phyloP scores from a whole-genome alignment of 768 basidiomycete species.

The Tulasnella sp. region DNA sequence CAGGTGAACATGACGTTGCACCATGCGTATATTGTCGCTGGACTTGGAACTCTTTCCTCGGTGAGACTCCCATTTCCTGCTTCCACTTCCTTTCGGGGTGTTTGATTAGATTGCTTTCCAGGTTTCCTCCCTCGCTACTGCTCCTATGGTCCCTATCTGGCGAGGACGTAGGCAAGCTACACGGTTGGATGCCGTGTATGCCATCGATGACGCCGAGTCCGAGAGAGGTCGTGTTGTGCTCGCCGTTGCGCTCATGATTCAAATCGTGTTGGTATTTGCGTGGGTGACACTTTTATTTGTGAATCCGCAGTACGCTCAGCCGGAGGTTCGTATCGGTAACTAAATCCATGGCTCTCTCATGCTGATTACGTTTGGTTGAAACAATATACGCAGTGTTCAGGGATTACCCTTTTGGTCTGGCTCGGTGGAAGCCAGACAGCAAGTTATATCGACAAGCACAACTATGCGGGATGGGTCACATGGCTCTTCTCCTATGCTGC shows the following conservation, averaged over 20 bases:
- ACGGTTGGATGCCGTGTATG: background rate
- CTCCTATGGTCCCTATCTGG: constrained; percentile 18
- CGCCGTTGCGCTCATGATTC: constrained; percentile 1
- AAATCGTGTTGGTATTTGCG: constrained; percentile 9
- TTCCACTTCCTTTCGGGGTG: too few species aligned
- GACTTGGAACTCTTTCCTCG: constrained; percentile 16
- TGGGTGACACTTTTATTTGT: constrained; percentile 11
- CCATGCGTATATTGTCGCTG: constrained; percentile 16
- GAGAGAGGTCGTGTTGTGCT: constrained; percentile 3
- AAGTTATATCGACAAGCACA: background rate
- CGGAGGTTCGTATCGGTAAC: background rate
- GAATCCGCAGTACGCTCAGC: constrained; percentile 5
- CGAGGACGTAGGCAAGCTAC: background rate
- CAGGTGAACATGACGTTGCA: constrained; percentile 5
- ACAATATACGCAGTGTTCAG: background rate
- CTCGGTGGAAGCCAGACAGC: background rate
- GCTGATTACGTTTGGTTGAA: too few species aligned
- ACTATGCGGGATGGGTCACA: background rate
- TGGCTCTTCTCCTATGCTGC: constrained; percentile 13
- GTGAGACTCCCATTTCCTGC: too few species aligned
- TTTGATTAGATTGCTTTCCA: background rate
- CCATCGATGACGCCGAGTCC: background rate
- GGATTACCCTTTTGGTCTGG: background rate
- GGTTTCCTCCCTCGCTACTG: constrained; percentile 10
- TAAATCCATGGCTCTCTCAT: background rate